Conservation (phyloP, 176 grass and related monocot species). For the Raddia guianensis region DNA sequence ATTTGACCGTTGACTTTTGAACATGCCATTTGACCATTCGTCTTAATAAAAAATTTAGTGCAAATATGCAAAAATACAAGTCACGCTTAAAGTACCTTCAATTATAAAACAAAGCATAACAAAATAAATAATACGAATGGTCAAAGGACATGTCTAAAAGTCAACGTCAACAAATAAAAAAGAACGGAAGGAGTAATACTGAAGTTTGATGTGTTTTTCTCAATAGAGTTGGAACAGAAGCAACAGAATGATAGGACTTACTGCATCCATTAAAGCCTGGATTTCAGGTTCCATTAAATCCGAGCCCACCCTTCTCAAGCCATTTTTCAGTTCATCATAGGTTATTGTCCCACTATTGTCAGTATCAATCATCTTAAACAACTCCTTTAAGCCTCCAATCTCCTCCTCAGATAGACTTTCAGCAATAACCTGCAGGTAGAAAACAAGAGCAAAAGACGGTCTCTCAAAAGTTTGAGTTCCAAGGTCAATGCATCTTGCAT, state of each 20-base stretch:
- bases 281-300: conserved; percentile 98
- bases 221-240: not conserved
- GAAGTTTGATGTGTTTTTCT: not conserved
- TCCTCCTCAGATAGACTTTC: conserved; percentile 97
- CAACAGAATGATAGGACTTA: conserved; percentile 39
- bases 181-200: not conserved
- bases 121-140: too few relatives aligned
- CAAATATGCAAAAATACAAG: too few relatives aligned
- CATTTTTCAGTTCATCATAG: conserved; percentile 86
- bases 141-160: too few relatives aligned
- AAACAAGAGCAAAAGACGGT: not conserved
- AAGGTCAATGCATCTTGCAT: conserved; percentile 16
- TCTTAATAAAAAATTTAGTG: too few relatives aligned
- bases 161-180: too few relatives aligned
- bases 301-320: conserved; percentile 86
- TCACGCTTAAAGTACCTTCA: too few relatives aligned
- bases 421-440: conserved; percentile 77
- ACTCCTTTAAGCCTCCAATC: conserved; percentile 88
- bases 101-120: too few relatives aligned
- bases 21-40: too few relatives aligned
- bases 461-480: conserved; percentile 12
- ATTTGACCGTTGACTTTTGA: too few relatives aligned
- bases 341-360: conserved; percentile 97
- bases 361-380: conserved; percentile 99
- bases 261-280: conserved; percentile 89